Percentiles rank a stretch among this genome's conserved stretches.
Conservation (phyloP, 1,284 basidiomycete species). For the Melampsora larici-populina region DNA sequence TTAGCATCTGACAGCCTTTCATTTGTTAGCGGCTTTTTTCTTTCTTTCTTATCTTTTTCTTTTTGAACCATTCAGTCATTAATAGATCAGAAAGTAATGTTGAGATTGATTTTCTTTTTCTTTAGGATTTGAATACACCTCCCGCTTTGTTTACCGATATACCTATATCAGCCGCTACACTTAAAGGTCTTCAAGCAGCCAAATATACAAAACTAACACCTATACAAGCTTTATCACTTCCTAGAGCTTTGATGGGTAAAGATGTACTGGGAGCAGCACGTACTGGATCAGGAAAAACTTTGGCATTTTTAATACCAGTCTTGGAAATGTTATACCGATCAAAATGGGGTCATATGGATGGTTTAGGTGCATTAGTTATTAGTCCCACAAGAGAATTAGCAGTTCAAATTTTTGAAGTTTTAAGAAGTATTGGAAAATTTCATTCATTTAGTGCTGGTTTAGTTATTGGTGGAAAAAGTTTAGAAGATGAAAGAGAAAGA, state of each 20-base stretch:
- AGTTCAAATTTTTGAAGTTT: slow-evolving; percentile 94
- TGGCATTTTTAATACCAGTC: slow-evolving; percentile 74
- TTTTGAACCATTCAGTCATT: neutral
- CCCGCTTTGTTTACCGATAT: slow-evolving; percentile 40
- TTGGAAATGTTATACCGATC: slow-evolving; percentile 70
- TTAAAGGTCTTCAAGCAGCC: slow-evolving; percentile 72
- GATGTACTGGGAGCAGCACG: slow-evolving; percentile 74
- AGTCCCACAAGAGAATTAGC: slow-evolving; percentile 94
- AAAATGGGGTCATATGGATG: slow-evolving; percentile 76
- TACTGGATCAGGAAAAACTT: slow-evolving; percentile 78
- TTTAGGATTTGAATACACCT: slow-evolving; percentile 30
- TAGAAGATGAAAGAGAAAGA: slow-evolving; percentile 87
- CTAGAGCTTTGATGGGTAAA: slow-evolving; percentile 64
- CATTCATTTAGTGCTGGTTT: slow-evolving; percentile 92
- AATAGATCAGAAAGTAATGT: neutral
- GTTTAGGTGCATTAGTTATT: slow-evolving; percentile 86
- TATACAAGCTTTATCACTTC: slow-evolving; percentile 67
- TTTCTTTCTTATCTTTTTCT: slow-evolving; percentile 1
- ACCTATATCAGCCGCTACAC: slow-evolving; percentile 49
- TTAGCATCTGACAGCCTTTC: slow-evolving; percentile 41
- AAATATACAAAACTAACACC: slow-evolving; percentile 84
- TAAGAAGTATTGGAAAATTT: slow-evolving; percentile 83
- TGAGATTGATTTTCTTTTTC: neutral
- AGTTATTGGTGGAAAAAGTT: slow-evolving; percentile 92
- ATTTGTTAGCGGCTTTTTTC: slow-evolving; percentile 34